Base-by-base conservation (phyloP, 768 basidiomycete genomes). In the Suillus weaverae region DNA sequence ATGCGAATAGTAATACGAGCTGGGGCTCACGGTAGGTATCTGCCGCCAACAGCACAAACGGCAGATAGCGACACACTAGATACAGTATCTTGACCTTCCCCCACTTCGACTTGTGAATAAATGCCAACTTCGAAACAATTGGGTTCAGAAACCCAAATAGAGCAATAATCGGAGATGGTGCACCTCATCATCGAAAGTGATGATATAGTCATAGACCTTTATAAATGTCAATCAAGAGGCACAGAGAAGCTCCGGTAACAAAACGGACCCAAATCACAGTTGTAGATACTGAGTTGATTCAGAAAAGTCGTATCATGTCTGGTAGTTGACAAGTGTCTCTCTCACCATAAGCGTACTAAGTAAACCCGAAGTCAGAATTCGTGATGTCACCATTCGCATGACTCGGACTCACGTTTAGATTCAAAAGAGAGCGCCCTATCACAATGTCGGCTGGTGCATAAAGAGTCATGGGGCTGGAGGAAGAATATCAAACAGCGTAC, bases 321-420 rank as follows among this genome's bases (percentile, higher is more conserved):
- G 14, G 20, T 43, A 13, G 16, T 44, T 5, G 10, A 61, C 6
- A 54, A 44, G 33, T 18, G 41, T 50, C 30, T 50, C 20, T 51
- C 46, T 61, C 46, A 61, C 60, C 60, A 35, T 61, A 61, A 55
- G 60, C 60, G 14, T 61, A 61, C 60, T 61, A 26, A n/a, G 44
- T 4, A 46, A 22, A 20, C 5, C 4, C 11, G 2, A 22, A 32
- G 30, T 60, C 38, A 35, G n/a, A 14, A 35, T 11, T 7, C 30
- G 60, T 30, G 14, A 32, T 10, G 10, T 22, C 30, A 30, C 4
- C 6, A 35, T 30, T 5, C 32, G 26, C 6, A 30, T 13, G 16
- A 53, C 60, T 60, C 43, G 53, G 16, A 53, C 60, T 60, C 43
- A 60, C 60, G n/a, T 60, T 60, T 20, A 60, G 60, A 33, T 50